phyloP scores from a whole-genome alignment of 495 filamentous ascomycete species.

The Aspergillus homomorphus region DNA sequence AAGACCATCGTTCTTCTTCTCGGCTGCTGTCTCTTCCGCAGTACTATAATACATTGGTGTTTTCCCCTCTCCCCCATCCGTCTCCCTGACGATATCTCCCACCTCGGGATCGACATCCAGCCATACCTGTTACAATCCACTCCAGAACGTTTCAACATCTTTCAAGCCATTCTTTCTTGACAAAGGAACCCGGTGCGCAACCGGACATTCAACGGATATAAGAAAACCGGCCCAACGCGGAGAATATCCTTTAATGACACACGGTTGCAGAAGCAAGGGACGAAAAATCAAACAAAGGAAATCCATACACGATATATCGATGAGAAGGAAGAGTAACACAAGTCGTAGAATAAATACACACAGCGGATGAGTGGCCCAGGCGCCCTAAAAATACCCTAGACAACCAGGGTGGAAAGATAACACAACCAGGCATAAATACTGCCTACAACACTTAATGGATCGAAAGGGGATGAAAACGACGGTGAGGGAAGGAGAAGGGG shows the following conservation, averaged over 20 bases:
- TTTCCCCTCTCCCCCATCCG: neutral
- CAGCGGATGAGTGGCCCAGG: constrained; percentile 25
- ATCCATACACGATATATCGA: constrained; percentile 10
- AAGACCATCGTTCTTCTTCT: neutral
- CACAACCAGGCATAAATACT: constrained; percentile 7
- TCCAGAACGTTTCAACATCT: neutral
- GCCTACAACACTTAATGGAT: constrained; percentile 4
- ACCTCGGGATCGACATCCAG: neutral
- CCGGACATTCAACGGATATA: constrained; percentile 2
- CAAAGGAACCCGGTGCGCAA: constrained; percentile 19
- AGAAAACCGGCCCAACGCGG: neutral
- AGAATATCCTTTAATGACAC: neutral
- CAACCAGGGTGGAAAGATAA: constrained; percentile 20
- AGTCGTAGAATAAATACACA: constrained; percentile 40
- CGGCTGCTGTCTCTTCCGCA: neutral
- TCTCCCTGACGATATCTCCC: neutral
- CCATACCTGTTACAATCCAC: neutral
- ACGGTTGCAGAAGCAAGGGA: neutral
- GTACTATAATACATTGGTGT: neutral
- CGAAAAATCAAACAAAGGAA: constrained; percentile 10
- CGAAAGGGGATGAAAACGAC: constrained; percentile 2
- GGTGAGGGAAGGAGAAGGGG: constrained; percentile 20
- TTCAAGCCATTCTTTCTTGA: constrained; percentile 16
- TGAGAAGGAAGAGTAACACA: neutral
- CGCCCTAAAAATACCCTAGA: constrained; percentile 20